Percentiles rank a stretch among this genome's conserved stretches.
These are phyloP conservation scores for Achaetomiella virescens DNA, from an alignment of 495 filamentous ascomycete species.

Conservation along the genomic window DNA sequence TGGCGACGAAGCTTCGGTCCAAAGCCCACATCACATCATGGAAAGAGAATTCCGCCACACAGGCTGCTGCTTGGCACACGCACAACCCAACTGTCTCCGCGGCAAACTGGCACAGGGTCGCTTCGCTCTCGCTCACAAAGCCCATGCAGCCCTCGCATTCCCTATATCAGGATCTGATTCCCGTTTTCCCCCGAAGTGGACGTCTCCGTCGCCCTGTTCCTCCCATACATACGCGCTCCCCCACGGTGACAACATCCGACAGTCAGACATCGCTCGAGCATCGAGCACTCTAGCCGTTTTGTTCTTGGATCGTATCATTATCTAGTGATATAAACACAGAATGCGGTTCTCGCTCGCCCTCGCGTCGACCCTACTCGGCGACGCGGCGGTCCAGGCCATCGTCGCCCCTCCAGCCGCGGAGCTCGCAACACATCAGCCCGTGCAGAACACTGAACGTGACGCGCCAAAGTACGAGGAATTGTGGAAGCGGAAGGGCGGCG, in stretches of 20 bases:
- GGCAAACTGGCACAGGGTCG: neutral
- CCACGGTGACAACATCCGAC: no score
- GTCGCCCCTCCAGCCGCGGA: conserved; percentile 12
- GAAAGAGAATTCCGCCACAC: neutral
- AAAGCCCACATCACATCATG: neutral
- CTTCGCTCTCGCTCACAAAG: neutral
- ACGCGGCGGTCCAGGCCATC: conserved; percentile 13
- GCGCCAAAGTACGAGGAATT: conserved; percentile 31
- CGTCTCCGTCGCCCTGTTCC: no score
- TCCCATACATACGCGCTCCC: no score
- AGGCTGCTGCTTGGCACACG: conserved; percentile 6
- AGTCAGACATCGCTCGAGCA: no score
- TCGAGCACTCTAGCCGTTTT: neutral
- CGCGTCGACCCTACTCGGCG: conserved; percentile 9
- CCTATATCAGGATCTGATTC: neutral
- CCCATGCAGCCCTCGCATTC: neutral
- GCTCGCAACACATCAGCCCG: conserved; percentile 20
- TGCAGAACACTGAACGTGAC: conserved; percentile 21
- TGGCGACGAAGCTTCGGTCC: no score
- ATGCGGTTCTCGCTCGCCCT: neutral
- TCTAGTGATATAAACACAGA: neutral
- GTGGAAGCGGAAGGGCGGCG: conserved; percentile 54
- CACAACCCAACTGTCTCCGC: neutral
- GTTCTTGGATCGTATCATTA: neutral
- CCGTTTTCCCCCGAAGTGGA: no score